phyloP scores from a whole-genome alignment of 1,284 basidiomycete species.

The Cryptococcus wingfieldii region DNA sequence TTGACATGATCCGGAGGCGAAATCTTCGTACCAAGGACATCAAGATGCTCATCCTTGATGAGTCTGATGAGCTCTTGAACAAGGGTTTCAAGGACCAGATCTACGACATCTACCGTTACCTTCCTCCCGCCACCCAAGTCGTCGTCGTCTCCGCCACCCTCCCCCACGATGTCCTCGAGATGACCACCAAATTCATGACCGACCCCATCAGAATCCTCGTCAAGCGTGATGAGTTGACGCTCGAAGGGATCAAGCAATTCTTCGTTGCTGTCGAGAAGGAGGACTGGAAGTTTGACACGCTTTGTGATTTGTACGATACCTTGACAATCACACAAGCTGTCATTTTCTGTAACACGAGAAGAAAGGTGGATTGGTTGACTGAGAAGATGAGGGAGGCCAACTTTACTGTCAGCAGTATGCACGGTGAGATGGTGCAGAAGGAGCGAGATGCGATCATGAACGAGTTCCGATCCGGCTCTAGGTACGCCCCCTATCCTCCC shows the following conservation, averaged over 20 bases:
- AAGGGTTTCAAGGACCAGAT: conserved; percentile 99
- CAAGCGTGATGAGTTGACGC: conserved; percentile 98
- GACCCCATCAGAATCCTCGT: conserved; percentile 94
- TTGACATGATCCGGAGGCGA: conserved; percentile 97
- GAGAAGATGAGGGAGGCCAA: conserved; percentile 97
- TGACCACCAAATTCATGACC: conserved; percentile 99
- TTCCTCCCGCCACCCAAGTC: conserved; percentile 97
- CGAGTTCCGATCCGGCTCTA: conserved; percentile 92
- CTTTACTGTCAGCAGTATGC: conserved; percentile 93
- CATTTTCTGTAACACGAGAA: conserved; percentile 98
- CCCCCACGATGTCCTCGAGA: conserved; percentile 96
- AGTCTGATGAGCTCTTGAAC: conserved; percentile 95
- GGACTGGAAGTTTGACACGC: conserved; percentile 99
- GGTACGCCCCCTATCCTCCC: conserved; percentile 55
- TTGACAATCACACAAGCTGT: conserved; percentile 98
- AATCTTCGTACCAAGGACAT: conserved; percentile 94
- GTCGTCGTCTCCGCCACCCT: conserved; percentile 93
- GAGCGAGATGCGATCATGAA: conserved; percentile 98
- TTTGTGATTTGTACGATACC: conserved; percentile 97
- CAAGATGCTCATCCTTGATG: conserved; percentile 98
- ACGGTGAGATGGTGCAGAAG: conserved; percentile 97
- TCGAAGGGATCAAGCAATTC: conserved; percentile 99
- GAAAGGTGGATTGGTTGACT: conserved; percentile 99
- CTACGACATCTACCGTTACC: conserved; percentile 97
- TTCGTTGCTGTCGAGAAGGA: conserved; percentile 99